Conservation (phyloP, 1,284 basidiomycete species). For the Ceratobasidium sp. region DNA sequence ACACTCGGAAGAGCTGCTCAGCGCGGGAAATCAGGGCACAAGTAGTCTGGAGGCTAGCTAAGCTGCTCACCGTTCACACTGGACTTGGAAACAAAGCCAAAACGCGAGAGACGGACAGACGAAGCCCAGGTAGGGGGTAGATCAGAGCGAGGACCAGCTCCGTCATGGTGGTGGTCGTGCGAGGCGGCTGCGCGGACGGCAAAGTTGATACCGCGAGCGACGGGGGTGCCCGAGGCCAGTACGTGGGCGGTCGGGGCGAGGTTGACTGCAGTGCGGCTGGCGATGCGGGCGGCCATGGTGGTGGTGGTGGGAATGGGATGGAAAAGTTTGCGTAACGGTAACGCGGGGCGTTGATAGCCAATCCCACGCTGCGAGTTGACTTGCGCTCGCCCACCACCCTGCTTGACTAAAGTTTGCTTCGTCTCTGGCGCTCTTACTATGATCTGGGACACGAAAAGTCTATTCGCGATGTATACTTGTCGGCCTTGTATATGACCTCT, state of each 20-base stretch:
- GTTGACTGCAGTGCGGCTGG: constrained; percentile 70
- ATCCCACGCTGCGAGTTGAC: constrained; percentile 40
- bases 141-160: constrained; percentile 74
- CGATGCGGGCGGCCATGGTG: constrained; percentile 48
- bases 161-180: constrained; percentile 73
- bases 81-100: constrained; percentile 74
- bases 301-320: constrained; percentile 21
- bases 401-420: neutral
- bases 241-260: constrained; percentile 85
- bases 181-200: constrained; percentile 72
- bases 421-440: neutral
- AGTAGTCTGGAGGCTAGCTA: neutral
- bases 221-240: constrained; percentile 79
- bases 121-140: constrained; percentile 75
- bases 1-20: constrained; percentile 63
- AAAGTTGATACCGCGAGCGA: constrained; percentile 77
- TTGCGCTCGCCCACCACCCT: constrained; percentile 42
- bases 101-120: constrained; percentile 65
- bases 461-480: neutral
- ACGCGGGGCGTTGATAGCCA: constrained; percentile 9
- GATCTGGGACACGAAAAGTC: neutral
- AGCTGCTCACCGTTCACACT: constrained; percentile 74
- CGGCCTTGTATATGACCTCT: too few species aligned
- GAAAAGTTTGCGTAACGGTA: constrained; percentile 40
- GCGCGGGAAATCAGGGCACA: constrained; percentile 14